Percentiles rank a stretch among this genome's conserved stretches.
These are phyloP conservation scores for Diaporthe caulivora DNA, from an alignment of 2,329 filamentous ascomycete species.

Conservation along the genomic window DNA sequence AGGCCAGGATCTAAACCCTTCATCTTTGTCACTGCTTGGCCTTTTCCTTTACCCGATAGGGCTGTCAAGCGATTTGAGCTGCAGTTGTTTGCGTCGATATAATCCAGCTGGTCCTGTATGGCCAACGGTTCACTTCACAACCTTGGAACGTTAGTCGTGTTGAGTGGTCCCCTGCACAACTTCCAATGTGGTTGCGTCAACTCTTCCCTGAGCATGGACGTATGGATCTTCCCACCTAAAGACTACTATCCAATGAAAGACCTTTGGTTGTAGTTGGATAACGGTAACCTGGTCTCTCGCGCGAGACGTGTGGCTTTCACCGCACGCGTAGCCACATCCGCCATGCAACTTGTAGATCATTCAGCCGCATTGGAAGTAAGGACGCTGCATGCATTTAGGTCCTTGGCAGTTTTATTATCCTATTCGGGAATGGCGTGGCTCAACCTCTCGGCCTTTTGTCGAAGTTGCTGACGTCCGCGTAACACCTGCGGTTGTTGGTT, in stretches of 20 bases:
- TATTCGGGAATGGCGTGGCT: not conserved
- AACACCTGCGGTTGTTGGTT: not conserved
- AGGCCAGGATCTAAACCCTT: not conserved
- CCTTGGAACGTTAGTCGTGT: not conserved
- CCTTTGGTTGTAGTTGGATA: not conserved
- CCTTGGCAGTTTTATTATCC: constrained; percentile 19
- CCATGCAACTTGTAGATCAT: not conserved
- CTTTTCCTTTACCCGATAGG: not conserved
- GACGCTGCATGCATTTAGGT: not conserved
- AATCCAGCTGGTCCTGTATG: not conserved
- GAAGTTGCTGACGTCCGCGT: not conserved
- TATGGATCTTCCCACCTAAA: not conserved
- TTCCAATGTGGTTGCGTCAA: not conserved
- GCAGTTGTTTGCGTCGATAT: not conserved
- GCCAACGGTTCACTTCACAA: not conserved
- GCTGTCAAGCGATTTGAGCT: not conserved
- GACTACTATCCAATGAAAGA: not conserved
- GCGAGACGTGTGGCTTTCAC: not conserved
- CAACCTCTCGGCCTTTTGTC: not conserved
- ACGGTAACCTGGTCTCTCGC: not conserved
- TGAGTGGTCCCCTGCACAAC: not conserved
- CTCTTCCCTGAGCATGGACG: not conserved
- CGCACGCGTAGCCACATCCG: not conserved
- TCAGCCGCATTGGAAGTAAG: not conserved
- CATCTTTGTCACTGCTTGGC: not conserved